A percentile compares a stretch with the other conserved stretches of the same genome.
phyloP scores from a whole-genome alignment of 2,329 filamentous ascomycete species.

The Plectosphaerella cucumerina region DNA sequence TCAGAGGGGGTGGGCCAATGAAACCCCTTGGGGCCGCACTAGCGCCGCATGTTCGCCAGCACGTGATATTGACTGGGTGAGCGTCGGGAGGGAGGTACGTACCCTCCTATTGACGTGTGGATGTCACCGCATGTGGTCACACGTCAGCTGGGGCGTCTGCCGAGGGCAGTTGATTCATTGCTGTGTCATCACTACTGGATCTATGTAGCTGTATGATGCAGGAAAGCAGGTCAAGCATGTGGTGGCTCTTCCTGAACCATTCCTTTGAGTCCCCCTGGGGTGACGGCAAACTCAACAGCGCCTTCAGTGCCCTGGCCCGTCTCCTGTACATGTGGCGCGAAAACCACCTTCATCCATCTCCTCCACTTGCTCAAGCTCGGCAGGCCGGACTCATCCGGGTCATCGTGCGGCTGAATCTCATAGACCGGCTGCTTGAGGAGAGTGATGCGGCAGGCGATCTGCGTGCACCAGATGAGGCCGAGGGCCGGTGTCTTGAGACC shows the following conservation, averaged over 20 bases:
- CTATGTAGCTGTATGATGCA: no score
- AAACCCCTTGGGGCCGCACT: neutral
- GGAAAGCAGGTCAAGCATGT: neutral
- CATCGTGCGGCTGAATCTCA: conserved; percentile 26
- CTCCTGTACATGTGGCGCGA: conserved; percentile 69
- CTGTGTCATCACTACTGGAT: neutral
- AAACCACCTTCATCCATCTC: conserved; percentile 84
- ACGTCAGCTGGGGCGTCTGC: no score
- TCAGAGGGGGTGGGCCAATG: conserved; percentile 1
- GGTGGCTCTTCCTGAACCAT: conserved; percentile 15
- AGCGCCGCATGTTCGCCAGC: neutral
- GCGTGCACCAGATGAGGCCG: conserved; percentile 86
- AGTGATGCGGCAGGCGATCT: conserved; percentile 78
- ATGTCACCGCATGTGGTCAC: neutral
- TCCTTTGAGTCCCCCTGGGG: conserved; percentile 55
- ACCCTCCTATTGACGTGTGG: neutral
- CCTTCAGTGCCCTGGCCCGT: conserved; percentile 42
- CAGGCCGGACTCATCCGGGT: conserved; percentile 33
- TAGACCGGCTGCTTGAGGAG: conserved; percentile 68
- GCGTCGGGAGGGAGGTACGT: neutral
- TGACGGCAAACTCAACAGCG: conserved; percentile 72
- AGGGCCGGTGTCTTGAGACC: conserved; percentile 78
- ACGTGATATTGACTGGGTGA: neutral
- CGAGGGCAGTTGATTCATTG: neutral
- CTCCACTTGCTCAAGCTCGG: conserved; percentile 57